Evolutionary conservation across 2,329 filamentous ascomycete species (phyloP), one percentile per base, ranked within the genome.

Genomic region (Zymoseptoria tritici): DNA sequence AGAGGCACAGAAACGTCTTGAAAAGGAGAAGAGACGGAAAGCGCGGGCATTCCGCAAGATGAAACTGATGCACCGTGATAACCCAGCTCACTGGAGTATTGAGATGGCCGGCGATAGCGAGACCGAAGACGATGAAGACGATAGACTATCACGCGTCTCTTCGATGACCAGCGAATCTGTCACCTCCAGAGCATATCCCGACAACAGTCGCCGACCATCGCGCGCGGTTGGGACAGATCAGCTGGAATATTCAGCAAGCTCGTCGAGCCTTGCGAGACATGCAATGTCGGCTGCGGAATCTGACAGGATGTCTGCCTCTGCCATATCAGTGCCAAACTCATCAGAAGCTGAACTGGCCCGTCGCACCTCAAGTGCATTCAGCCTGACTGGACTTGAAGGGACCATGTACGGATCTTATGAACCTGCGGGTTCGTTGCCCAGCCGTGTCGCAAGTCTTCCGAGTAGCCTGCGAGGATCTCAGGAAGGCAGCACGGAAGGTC

Each of bases 1-100:
- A 29, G 72, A 76, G 46, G 75, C 66, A 80, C 80, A 46, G 77
- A 79, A 63, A 84, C 85, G 70, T 81, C 87, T 73, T 80, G 86
- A 74, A 54, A 75, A 74, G 61, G 73, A 75, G 64, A 76, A 77
- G 60, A 72, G 76, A 52, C 72, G 72, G 19, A 69, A 71, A 54
- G 63, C 72, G 51, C 71, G 68, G 66, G 75, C 56, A 57, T 68
- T 62, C 66, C 72, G 64, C 69, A 68, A 59, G 61, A 70, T 62
- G 60, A 64, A 63, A 29, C 64, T 64, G 24, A 64, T 64, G 46
- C 62, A 60, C 22, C 60, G 64, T 2, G 64, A 66, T 0, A 80
- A 81, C 1, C 81, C 85, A 29, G 85, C 88, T 53, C 84, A 83
- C 52, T 97, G 91, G 91, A 96, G 91, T 75, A 81, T 92, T 61